Evolutionary conservation across 2,329 filamentous ascomycete species (phyloP).

Genomic region (Emericellopsis cladophorae): DNA sequence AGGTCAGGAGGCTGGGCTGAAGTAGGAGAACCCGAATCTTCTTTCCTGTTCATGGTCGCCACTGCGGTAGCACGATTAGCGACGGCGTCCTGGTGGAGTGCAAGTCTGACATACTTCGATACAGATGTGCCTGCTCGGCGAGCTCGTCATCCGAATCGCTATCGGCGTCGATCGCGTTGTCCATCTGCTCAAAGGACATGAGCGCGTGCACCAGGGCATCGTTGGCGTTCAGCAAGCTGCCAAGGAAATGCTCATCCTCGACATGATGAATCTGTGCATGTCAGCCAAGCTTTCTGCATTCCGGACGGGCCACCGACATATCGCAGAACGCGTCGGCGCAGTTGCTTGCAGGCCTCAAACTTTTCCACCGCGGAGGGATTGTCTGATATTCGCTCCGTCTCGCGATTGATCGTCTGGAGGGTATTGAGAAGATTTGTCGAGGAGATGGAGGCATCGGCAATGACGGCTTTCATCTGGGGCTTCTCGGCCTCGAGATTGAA

Average conservation of each 20-base stretch:
- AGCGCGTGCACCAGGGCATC: constrained; percentile 89
- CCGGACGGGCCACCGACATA: constrained; percentile 41
- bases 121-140: constrained; percentile 53
- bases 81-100: neutral
- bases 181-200: constrained; percentile 89
- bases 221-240: constrained; percentile 82
- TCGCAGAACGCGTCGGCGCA: constrained; percentile 72
- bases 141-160: constrained; percentile 58
- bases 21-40: constrained; percentile 27
- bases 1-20: constrained; percentile 27
- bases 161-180: constrained; percentile 69
- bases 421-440: constrained; percentile 85
- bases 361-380: constrained; percentile 61
- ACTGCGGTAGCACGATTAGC: constrained; percentile 25
- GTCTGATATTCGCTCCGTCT: constrained; percentile 76
- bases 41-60: constrained; percentile 38
- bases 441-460: constrained; percentile 79
- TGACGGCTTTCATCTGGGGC: constrained; percentile 72
- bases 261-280: constrained; percentile 64
- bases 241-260: constrained; percentile 83
- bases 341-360: constrained; percentile 77
- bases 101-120: constrained; percentile 35
- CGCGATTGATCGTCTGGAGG: constrained; percentile 82
- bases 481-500: constrained; percentile 86
- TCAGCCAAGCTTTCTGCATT: constrained; percentile 1